phyloP scores from a whole-genome alignment of 1,139 yeast species.

The Suhomyces yuchorum region DNA sequence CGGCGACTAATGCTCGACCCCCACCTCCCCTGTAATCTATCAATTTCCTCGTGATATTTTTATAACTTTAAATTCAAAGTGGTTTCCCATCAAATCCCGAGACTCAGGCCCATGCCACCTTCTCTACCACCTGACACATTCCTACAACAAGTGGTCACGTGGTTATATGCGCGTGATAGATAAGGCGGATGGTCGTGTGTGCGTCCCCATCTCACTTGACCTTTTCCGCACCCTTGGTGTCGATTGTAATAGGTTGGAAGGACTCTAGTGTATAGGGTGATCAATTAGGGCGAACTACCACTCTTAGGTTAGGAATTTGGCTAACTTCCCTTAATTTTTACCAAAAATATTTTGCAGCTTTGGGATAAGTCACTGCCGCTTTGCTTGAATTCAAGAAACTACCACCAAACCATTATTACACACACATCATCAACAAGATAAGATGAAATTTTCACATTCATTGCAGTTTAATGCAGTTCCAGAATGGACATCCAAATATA shows the following conservation, averaged over 20 bases:
- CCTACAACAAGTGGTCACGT: no score
- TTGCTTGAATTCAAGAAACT: not conserved
- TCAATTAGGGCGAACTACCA: not conserved
- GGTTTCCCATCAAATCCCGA: not conserved
- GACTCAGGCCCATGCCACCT: no score
- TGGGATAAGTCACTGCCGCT: no score
- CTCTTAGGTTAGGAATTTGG: not conserved
- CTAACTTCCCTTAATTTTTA: not conserved
- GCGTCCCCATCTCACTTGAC: not conserved
- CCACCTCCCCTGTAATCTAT: not conserved
- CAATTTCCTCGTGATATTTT: not conserved
- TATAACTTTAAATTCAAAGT: not conserved
- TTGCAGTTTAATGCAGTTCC: constrained; percentile 76
- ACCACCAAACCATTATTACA: not conserved
- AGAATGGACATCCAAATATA: constrained; percentile 72
- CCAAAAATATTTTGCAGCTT: no score
- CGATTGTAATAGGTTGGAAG: not conserved
- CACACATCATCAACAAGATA: constrained; percentile 2
- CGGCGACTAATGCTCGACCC: no score
- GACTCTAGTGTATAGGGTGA: not conserved
- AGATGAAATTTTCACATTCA: constrained; percentile 73
- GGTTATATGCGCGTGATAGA: not conserved
- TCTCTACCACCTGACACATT: no score
- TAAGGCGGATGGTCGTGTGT: not conserved
- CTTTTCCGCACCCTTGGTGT: not conserved